A percentile compares a stretch with the other conserved stretches of the same genome.
phyloP scores from a whole-genome alignment of 2,329 filamentous ascomycete species.

The Epichloe aotearoae region DNA sequence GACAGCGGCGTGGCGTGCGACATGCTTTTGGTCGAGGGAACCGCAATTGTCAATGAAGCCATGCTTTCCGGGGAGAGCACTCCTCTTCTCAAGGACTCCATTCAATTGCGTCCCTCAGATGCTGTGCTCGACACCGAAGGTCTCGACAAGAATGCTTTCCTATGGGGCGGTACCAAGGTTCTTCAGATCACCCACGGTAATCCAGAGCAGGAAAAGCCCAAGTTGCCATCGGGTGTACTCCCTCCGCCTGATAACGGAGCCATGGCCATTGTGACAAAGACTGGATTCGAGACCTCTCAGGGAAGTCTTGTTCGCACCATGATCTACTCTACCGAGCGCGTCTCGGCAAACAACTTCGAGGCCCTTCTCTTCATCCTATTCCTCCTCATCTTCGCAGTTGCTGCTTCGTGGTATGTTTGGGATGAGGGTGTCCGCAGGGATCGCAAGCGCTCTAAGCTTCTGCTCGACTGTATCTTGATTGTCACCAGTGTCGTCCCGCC shows the following conservation, averaged over 20 bases:
- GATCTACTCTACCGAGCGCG: conserved; percentile 98
- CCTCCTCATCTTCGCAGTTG: conserved; percentile 87
- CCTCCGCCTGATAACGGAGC: conserved; percentile 86
- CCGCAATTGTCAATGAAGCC: conserved; percentile 95
- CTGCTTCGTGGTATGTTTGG: conserved; percentile 98
- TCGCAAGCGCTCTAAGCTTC: conserved; percentile 90
- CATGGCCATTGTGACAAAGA: conserved; percentile 89
- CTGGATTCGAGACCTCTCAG: conserved; percentile 96
- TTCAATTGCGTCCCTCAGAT: conserved; percentile 77
- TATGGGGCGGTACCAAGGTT: conserved; percentile 96
- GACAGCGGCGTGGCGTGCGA: conserved; percentile 95
- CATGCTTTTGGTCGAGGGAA: conserved; percentile 88
- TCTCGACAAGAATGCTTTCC: conserved; percentile 89
- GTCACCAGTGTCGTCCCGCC: conserved; percentile 97
- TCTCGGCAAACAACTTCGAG: conserved; percentile 96
- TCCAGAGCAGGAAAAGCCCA: conserved; percentile 57
- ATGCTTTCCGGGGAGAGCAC: conserved; percentile 99
- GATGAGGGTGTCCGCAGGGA: conserved; percentile 88
- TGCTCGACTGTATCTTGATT: conserved; percentile 94
- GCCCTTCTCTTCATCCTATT: conserved; percentile 97
- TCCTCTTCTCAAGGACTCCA: conserved; percentile 87
- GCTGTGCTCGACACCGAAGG: conserved; percentile 75
- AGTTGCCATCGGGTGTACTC: conserved; percentile 62
- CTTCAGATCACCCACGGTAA: conserved; percentile 87
- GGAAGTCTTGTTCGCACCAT: conserved; percentile 95